Evolutionary conservation across 164 flowering plant genomes (phyloP).

Genomic region (Santalum album): DNA sequence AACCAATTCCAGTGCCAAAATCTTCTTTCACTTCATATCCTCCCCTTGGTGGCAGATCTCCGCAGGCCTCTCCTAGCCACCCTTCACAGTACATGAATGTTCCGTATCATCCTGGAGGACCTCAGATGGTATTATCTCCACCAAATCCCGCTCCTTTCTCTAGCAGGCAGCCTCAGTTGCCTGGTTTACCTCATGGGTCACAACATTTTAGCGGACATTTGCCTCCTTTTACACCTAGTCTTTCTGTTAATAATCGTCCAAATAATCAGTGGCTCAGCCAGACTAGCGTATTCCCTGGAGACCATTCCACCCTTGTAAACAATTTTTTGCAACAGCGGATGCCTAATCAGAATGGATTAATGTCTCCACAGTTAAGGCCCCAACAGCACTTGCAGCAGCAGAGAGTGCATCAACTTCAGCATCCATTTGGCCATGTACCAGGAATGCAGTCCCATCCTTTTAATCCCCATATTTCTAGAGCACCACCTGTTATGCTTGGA

Average conservation of each 20-base stretch:
- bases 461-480: slow-evolving; percentile 36
- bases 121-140: slow-evolving; percentile 27
- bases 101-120: slow-evolving; percentile 27
- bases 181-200: slow-evolving; percentile 32
- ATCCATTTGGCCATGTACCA: slow-evolving; percentile 33
- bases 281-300: slow-evolving; percentile 27
- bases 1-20: slow-evolving; percentile 40
- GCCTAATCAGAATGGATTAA: slow-evolving; percentile 45
- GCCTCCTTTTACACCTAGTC: slow-evolving; percentile 29
- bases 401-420: slow-evolving; percentile 36
- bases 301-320: slow-evolving; percentile 27
- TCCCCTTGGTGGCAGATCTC: slow-evolving; percentile 39
- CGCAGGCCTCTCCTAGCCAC: slow-evolving; percentile 33
- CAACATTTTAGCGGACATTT: slow-evolving; percentile 39
- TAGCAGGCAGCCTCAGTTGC: slow-evolving; percentile 26
- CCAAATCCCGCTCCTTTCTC: slow-evolving; percentile 27
- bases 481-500: slow-evolving; percentile 34
- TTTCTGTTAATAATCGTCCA: slow-evolving; percentile 22
- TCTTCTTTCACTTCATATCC: slow-evolving; percentile 46
- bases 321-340: slow-evolving; percentile 42
- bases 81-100: slow-evolving; percentile 23
- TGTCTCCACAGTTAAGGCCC: slow-evolving; percentile 33
- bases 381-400: slow-evolving; percentile 32
- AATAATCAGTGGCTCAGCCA: slow-evolving; percentile 45
- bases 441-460: slow-evolving; percentile 38